These are phyloP conservation scores for Penicillium frequentans DNA, from an alignment of 2,329 filamentous ascomycete genomes.

Conservation along the genomic window DNA sequence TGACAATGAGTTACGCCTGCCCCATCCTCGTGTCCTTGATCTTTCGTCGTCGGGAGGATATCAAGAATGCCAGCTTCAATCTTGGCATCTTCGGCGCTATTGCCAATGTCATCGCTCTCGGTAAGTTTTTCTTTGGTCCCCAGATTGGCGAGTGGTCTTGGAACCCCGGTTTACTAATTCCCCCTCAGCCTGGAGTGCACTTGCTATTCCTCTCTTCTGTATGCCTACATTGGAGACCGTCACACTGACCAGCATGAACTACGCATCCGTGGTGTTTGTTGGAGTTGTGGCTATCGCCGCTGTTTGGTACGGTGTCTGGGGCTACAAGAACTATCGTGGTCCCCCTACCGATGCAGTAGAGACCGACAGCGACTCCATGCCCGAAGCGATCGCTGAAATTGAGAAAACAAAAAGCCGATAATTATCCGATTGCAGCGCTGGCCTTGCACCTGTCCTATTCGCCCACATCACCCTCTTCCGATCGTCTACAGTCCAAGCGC, in stretches of 20 bases:
- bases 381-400: slow-evolving; percentile 9
- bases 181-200: slow-evolving; percentile 56
- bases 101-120: slow-evolving; percentile 64
- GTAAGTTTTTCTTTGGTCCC: slow-evolving; percentile 47
- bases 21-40: slow-evolving; percentile 65
- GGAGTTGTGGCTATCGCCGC: slow-evolving; percentile 62
- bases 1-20: slow-evolving; percentile 67
- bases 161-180: slow-evolving; percentile 3
- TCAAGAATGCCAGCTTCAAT: slow-evolving; percentile 46
- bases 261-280: slow-evolving; percentile 72
- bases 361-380: slow-evolving; percentile 10
- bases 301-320: slow-evolving; percentile 69
- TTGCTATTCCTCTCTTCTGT: slow-evolving; percentile 71
- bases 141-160: background rate
- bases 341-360: slow-evolving; percentile 28
- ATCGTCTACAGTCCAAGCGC: background rate
- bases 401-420: slow-evolving; percentile 11
- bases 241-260: slow-evolving; percentile 64
- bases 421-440: slow-evolving; percentile 19
- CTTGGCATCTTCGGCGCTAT: slow-evolving; percentile 62
- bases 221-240: slow-evolving; percentile 58
- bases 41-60: slow-evolving; percentile 59
- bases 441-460: background rate
- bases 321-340: slow-evolving; percentile 57
- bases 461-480: background rate